Conservation (phyloP, 352 stramenopile genomes). For the Plasmopara muralis region DNA sequence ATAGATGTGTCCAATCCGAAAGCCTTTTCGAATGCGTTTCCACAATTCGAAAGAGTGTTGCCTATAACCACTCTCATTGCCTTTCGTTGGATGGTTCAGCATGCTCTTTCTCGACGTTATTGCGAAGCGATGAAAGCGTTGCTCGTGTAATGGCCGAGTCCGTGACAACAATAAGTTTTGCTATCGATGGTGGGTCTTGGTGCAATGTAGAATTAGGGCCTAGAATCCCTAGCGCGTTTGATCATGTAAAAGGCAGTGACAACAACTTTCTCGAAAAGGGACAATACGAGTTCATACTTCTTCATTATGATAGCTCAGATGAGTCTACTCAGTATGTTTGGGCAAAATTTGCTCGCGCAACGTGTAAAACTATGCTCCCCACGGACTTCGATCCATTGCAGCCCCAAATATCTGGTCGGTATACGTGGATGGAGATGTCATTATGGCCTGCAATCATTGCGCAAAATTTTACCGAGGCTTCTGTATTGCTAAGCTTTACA, state of each 20-base stretch:
- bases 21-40: conserved; percentile 4
- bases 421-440: conserved; percentile 47
- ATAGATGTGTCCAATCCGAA: conserved; percentile 9
- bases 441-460: conserved; percentile 39
- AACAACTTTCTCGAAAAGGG: conserved; percentile 12
- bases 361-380: conserved; percentile 35
- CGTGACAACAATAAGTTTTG: conserved; percentile 23
- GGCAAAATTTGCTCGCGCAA: conserved; percentile 25
- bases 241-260: conserved; percentile 36
- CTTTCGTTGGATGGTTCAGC: conserved; percentile 25
- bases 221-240: conserved; percentile 38
- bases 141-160: conserved; percentile 31
- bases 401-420: conserved; percentile 32
- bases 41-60: background rate
- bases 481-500: conserved; percentile 24
- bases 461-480: conserved; percentile 32
- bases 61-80: conserved; percentile 20
- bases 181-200: conserved; percentile 25
- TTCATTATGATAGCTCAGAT: conserved; percentile 10
- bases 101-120: conserved; percentile 15
- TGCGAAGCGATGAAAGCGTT: conserved; percentile 1
- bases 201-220: conserved; percentile 15
- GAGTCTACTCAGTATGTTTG: conserved; percentile 29
- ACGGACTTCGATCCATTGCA: conserved; percentile 42
- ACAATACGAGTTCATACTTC: conserved; percentile 22